Base-by-base conservation (phyloP, 352 stramenopile genomes). In the Phytophthora foliorum region DNA sequence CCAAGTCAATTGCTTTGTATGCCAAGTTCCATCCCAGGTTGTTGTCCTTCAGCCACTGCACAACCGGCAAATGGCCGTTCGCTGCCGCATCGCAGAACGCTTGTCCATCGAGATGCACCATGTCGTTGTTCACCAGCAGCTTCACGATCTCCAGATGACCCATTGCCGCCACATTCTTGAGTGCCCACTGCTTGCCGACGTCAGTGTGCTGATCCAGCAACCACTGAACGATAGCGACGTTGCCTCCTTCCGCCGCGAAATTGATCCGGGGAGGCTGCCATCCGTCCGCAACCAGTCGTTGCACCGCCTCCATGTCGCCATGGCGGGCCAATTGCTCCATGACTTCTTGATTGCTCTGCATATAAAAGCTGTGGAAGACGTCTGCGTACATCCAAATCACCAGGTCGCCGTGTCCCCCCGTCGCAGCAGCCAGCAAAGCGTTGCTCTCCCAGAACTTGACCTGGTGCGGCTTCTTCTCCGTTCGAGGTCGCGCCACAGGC, bases 401-500 rank as follows among this genome's bases (percentile, higher is more conserved):
- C 19, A 78, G 29, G 14, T 63, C 49, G 31, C 63, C 59, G 21
- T 78, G 65, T 22, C 68, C 57, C 52, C 57, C 51, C 6, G 48
- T 44, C 10, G 62, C 70, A 51, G 64, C 69, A 53, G 63, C 64
- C 11, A 72, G 29, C 3, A 78, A 31, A 3, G 42, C 65, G 25
- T 72, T 75, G 24, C 65, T 72, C 16, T 72, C 70, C 70, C 70
- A 78, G 25, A 78, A 75, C 32, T 72, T 66, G 46, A 69, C 50
- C 24, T 73, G 57, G 27, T 73, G 63, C 7, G 63, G 59, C 36
- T 67, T 67, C 6, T 70, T 66, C 2, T 61, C 25, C 16, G 19
- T 9, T 7, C 19, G 19, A 32, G 8, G 19, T 21, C 25, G 59
- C 6, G 42, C 49, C 4, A 50, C 64, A 13, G 57, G 64, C 59